Evolutionary conservation across 371 early-diverging fungal species (phyloP), one percentile per base, ranked within the genome.

Genomic region (Actinomucor elegans): DNA sequence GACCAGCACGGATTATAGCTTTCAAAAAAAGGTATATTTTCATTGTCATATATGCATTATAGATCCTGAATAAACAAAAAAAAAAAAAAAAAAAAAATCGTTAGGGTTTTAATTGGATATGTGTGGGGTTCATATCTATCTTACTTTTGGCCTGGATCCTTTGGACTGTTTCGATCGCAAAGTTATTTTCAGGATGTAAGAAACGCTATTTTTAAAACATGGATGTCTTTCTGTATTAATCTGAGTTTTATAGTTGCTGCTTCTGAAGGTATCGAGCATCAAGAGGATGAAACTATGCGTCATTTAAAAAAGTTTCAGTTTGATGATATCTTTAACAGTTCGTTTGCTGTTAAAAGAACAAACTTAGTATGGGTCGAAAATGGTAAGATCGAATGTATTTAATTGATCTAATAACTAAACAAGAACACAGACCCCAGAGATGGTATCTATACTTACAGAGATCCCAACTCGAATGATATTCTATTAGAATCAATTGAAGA

Each of bases 351-450:
- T 14, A 69, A 64, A 48, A 52, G 52, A 21, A 64, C 65, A 8
- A 51, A 63, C 3, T 55, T 81, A 8, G 79, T 73, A 3, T 81
- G 81, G 81, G 79, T 79, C 51, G 74, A 77, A 27, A 71, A 75
- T 66, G 77, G 79, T 71, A 74, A 27, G n/a, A 38, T 3, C 14
- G 27, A 24, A 26, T 26, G 5, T 21, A 21, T 23, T 23, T 21
- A n/a, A n/a, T n/a, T n/a, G n/a, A n/a, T n/a, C 9, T 31, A 14
- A 38, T 43, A 33, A 21, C 23, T 26, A 21, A 28, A 29, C 2
- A 1, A 10, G 2, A 11, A 15, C 5, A 34, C 43, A 63, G 60
- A 55, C 42, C 57, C 60, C 12, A 42, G 59, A 66, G 83, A 80
- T 32, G 75, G 72, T n/a, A 75, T 80, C 15, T 78, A 70, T 43